Evolutionary conservation across 2,329 filamentous ascomycete genomes (phyloP), one percentile per base, ranked within the genome.

Genomic region (Colletotrichum theobromicola): DNA sequence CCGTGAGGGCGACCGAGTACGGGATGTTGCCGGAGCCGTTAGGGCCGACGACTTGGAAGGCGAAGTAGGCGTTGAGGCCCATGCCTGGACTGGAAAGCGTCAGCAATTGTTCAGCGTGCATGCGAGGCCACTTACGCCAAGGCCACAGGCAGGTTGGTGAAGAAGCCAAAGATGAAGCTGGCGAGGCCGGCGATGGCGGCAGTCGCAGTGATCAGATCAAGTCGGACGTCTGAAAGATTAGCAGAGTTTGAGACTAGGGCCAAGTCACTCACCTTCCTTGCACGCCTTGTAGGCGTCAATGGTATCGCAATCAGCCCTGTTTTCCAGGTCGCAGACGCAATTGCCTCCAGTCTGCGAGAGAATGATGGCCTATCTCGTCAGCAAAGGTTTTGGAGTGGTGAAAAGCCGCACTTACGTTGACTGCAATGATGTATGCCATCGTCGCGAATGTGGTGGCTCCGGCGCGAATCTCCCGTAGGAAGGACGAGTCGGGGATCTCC

Each of bases 341-440:
- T 93, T 95, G 12, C 94, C 95, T 50, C 95, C 95, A 7, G 92
- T 93, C 75, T 95, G 90, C 7, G 93, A 90, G 15, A 96, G 90
- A 62, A 98, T 93, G 24, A 90, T 91, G 13, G 92, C 88, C 90
- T 97, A 86, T 62, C 34, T 50, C 12, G 18, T 76, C 26, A 71
- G 53, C 58, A 28, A 12, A 18, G 28, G 26, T 24, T 16, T 16
- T 62, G 34, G 35, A 42, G 10, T n/a, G 16, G 10, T 9, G 15
- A 15, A 30, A 55, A 4, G n/a, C 37, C 7, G 10, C 6, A 79
- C 87, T 79, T 77, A 91, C 90, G 78, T 93, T 93, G 76, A 93
- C 92, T 10, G 93, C 93, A 80, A 97, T 95, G 78, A 97, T 96
- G 83, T 96, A 96, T 16, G 94, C 93, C 94, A 95, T 95, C 4